phyloP scores from a whole-genome alignment of 208 protist genomes.

The Trypanosoma platydactyli region DNA sequence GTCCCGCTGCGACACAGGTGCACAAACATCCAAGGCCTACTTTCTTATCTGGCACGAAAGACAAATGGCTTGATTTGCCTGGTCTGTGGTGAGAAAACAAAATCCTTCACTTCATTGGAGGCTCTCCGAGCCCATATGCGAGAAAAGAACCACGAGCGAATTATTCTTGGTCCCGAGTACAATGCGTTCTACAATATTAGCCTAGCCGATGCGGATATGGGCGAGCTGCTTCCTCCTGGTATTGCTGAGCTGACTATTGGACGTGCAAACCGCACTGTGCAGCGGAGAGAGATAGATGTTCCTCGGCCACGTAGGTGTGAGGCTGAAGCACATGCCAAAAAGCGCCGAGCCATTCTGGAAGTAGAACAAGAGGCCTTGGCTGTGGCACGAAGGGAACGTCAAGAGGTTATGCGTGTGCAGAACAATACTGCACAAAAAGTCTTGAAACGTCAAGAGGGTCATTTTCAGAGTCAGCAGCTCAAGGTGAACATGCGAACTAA shows the following conservation, averaged over 20 bases:
- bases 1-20: constrained; percentile 74
- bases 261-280: constrained; percentile 30
- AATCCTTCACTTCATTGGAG: constrained; percentile 63
- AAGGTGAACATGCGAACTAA: constrained; percentile 75
- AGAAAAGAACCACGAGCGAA: constrained; percentile 74
- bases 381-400: constrained; percentile 62
- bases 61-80: constrained; percentile 87
- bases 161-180: constrained; percentile 83
- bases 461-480: constrained; percentile 56
- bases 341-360: constrained; percentile 62
- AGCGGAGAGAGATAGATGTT: constrained; percentile 68
- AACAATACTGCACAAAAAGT: constrained; percentile 49
- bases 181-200: constrained; percentile 75
- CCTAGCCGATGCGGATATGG: constrained; percentile 58
- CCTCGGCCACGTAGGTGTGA: constrained; percentile 64
- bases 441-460: constrained; percentile 40
- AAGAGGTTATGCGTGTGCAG: constrained; percentile 49
- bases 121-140: constrained; percentile 87
- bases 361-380: constrained; percentile 57
- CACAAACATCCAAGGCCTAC: constrained; percentile 54
- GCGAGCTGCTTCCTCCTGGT: constrained; percentile 29
- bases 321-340: constrained; percentile 47
- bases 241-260: constrained; percentile 48
- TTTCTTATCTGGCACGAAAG: constrained; percentile 85
- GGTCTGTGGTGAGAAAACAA: constrained; percentile 85